Evolutionary conservation across 192 early-diverging fungal genomes (phyloP), one percentile per base, ranked within the genome.

Genomic region (Thamnidium elegans): DNA sequence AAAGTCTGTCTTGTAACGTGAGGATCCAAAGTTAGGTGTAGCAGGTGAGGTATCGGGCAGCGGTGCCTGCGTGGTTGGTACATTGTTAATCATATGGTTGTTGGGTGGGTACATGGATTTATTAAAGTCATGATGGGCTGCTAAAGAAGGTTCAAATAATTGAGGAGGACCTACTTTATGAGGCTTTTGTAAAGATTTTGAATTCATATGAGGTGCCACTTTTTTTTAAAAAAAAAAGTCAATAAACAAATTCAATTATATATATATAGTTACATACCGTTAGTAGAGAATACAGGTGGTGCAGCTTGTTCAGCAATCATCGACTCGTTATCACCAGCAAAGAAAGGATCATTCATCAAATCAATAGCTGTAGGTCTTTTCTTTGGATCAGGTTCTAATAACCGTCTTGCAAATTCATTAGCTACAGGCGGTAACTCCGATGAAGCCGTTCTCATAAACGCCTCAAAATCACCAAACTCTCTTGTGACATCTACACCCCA

Each of bases 321-420:
- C 1, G 54, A 20, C 6, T 58, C 54, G 15, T 54, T 63, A 19
- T 70, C 86, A 32, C 84, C 78, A 23, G 66, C 63, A 45, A 94
- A 89, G 42, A 92, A 88, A 20, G 89, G 77, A 54, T 91, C 78
- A 13, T 84, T 85, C 34, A 94, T 77, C 0, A 91, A 70, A 54
- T 92, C 90, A 58, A 90, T 70, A 0, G 91, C 90, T 43, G 86
- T 89, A 7, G 89, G 86, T 3, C 92, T 79, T 58, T 87, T 84
- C 45, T 79, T 81, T 11, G 87, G 82, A 70, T 93, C 90, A n/a
- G 66, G 32, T 21, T 85, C 78, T 32, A 95, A 79, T 79, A 90
- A 84, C 23, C 69, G 46, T 23, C 62, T 67, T 19, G 92, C 68
- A 43, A 90, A 80, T 17, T 60, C 65, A 39, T 68, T 69, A 30